A percentile compares a stretch with the other conserved stretches of the same genome.
Conservation (phyloP, 2,329 filamentous ascomycete species). For the Colletotrichum horii region DNA sequence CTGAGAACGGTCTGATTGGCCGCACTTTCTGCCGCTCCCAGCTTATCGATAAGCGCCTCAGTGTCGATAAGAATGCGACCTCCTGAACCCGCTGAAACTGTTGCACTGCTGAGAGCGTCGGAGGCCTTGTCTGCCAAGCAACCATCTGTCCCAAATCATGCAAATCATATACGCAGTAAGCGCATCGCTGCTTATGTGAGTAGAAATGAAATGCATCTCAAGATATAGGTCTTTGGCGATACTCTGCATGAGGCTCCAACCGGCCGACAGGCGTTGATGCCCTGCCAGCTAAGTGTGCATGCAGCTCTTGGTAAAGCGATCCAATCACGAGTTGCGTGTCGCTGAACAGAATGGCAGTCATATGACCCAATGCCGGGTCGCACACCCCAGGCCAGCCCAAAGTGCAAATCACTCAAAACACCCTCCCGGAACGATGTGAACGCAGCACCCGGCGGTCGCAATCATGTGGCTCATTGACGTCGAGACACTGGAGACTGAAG, state of each 20-base stretch:
- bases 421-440: background rate
- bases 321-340: background rate
- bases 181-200: fast-evolving
- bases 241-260: background rate
- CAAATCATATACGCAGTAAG: background rate
- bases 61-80: background rate
- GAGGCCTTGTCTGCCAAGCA: background rate
- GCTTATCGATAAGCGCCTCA: background rate
- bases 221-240: background rate
- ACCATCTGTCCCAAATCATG: background rate
- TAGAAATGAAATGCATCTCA: background rate
- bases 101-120: background rate
- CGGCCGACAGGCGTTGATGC: background rate
- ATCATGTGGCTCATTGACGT: background rate
- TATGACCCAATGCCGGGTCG: background rate
- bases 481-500: background rate
- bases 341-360: background rate
- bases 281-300: background rate
- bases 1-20: background rate
- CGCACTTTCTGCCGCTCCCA: background rate
- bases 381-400: background rate
- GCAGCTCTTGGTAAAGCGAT: background rate
- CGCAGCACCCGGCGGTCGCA: background rate
- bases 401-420: background rate
- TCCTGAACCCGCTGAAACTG: background rate